Conservation (phyloP, 352 stramenopile species). For the Blastocystis sp. region DNA sequence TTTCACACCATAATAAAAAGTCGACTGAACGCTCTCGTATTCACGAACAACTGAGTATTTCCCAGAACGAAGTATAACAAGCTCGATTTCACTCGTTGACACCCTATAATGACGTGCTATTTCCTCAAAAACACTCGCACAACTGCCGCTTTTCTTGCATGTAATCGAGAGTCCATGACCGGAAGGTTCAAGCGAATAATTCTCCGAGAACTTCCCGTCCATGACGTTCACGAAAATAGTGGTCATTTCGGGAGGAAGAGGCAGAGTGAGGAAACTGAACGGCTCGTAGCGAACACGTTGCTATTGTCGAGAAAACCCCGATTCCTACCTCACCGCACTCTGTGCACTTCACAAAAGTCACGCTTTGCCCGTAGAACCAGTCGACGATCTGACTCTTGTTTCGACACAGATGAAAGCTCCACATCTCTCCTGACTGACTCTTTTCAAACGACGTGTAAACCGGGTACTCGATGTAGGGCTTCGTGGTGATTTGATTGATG, state of each 20-base stretch:
- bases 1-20: background rate
- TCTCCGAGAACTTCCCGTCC: background rate
- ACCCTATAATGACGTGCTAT: background rate
- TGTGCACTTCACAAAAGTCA: constrained; percentile 66
- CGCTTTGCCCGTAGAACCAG: constrained; percentile 71
- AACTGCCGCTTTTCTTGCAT: background rate
- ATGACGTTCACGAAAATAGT: background rate
- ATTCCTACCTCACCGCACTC: constrained; percentile 65
- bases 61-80: background rate
- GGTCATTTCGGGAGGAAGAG: constrained; percentile 62
- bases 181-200: background rate
- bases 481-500: constrained; percentile 77
- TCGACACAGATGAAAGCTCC: constrained; percentile 65
- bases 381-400: constrained; percentile 71
- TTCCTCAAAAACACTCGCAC: background rate
- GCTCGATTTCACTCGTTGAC: background rate
- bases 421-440: constrained; percentile 68
- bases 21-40: background rate
- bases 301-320: background rate
- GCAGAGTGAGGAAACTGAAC: constrained; percentile 66
- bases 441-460: constrained; percentile 66
- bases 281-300: constrained; percentile 65
- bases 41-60: background rate
- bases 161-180: background rate
- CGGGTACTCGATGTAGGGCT: constrained; percentile 73